Evolutionary conservation across 2,329 filamentous ascomycete genomes (phyloP), one percentile per base, ranked within the genome.

Genomic region (Dactylellina drechsleri): DNA sequence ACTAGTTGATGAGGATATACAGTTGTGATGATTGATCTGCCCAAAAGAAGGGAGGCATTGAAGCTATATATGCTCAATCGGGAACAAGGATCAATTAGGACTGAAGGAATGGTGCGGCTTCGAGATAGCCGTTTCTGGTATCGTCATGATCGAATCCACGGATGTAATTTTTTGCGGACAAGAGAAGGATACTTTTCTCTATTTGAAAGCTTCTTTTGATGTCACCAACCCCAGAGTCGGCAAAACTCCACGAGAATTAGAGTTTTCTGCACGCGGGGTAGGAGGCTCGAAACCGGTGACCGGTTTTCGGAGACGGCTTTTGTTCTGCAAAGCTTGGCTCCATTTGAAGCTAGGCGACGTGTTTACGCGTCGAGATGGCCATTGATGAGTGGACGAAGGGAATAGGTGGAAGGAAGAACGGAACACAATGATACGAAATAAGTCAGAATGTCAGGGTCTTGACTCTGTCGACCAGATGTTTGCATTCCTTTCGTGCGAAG

Each of bases 381-480:
- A n/a, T n/a, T n/a, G 40, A 31, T 45, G 10, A 45, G 57, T 70
- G 66, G 66, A 70, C 66, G 66, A 70, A 70, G 66, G 66, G 66
- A 70, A 70, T n/a, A 47, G 40, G 36, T 28, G 49, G 49, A 70
- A 52, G 66, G 66, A 57, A 70, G 66, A 70, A 70, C 45, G 66
- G 66, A 70, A 70, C 57, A 56, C 61, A 70, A 31, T 40, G 20
- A n/a, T 40, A 56, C 41, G 13, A 31, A 13, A 49, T 2, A n/a
- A 23, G 31, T 26, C 57, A 40, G 6, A 28, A 23, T 12, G 6
- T 28, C 26, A 7, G 26, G 50, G 50, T 28, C 53, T 52, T 41
- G 43, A 41, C 26, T 20, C 36, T 58, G 40, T 65, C 40, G 47
- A 16, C 4, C 15, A 65, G 50, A 47, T 28, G 47, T 60, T 57